Conservation (phyloP, 1,284 basidiomycete genomes). For the Termitomyces sp. region DNA sequence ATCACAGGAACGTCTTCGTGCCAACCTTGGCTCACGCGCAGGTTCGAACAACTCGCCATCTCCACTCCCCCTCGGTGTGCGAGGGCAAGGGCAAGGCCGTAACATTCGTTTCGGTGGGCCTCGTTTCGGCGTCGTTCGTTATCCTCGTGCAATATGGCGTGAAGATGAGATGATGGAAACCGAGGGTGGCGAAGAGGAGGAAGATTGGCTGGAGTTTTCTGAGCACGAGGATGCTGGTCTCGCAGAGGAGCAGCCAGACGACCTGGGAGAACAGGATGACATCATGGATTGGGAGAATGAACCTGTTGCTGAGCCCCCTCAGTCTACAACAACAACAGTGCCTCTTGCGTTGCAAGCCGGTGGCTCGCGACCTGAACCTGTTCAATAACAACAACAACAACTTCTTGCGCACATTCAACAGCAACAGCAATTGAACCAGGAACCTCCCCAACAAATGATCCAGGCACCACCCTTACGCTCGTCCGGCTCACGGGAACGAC, state of each 20-base stretch:
- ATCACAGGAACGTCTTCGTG: conserved; percentile 26
- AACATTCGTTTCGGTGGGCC: conserved; percentile 57
- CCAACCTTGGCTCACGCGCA: conserved; percentile 44
- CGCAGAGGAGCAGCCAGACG: conserved; percentile 46
- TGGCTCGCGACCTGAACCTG: conserved; percentile 25
- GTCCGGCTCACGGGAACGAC: conserved; percentile 36
- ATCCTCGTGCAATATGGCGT: conserved; percentile 77
- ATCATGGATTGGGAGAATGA: conserved; percentile 74
- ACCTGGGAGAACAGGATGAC: conserved; percentile 58
- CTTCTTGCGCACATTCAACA: conserved; percentile 28
- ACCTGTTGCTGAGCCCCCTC: conserved; percentile 30
- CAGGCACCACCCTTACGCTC: conserved; percentile 26
- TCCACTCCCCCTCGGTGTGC: conserved; percentile 22
- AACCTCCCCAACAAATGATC: conserved; percentile 20
- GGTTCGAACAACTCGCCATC: conserved; percentile 44
- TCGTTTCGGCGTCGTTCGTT: conserved; percentile 55
- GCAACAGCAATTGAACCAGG: conserved; percentile 29
- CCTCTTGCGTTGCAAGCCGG: conserved; percentile 26
- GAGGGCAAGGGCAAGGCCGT: conserved; percentile 23
- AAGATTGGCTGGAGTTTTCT: conserved; percentile 72
- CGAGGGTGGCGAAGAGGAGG: conserved; percentile 56
- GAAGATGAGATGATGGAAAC: conserved; percentile 51
- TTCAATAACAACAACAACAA: conserved; percentile 30
- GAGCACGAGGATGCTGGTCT: conserved; percentile 63
- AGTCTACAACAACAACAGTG: conserved; percentile 19